phyloP scores from a whole-genome alignment of 2,329 filamentous ascomycete genomes.

The Paecilomyces dactylethromorphus region DNA sequence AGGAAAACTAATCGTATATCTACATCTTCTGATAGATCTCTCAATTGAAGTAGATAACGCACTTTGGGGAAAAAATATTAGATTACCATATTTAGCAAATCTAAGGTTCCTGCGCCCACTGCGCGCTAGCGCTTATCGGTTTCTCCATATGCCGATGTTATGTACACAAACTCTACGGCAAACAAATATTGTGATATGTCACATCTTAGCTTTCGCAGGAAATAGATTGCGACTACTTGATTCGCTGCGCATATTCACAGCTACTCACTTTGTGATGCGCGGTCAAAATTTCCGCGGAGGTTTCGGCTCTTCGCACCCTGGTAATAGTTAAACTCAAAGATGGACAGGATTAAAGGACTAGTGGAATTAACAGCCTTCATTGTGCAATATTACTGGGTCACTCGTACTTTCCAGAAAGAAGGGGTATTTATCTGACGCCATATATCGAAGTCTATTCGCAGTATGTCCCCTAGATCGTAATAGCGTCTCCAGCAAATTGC shows the following conservation, averaged over 20 bases:
- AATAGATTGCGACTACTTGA: background rate
- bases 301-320: background rate
- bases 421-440: background rate
- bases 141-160: background rate
- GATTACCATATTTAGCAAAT: too few relatives aligned
- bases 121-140: too few relatives aligned
- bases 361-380: background rate
- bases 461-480: background rate
- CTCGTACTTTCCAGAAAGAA: background rate
- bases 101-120: too few relatives aligned
- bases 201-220: background rate
- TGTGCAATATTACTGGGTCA: too few relatives aligned
- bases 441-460: background rate
- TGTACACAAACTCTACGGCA: background rate
- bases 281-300: background rate
- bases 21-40: too few relatives aligned
- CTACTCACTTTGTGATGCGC: background rate
- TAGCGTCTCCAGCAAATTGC: background rate
- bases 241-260: background rate
- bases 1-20: too few relatives aligned
- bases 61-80: too few relatives aligned
- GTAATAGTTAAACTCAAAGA: background rate
- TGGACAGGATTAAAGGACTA: background rate
- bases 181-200: background rate
- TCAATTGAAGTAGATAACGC: too few relatives aligned